Evolutionary conservation across 331 rosid genomes (phyloP).

Genomic region (Rosa hybrid): DNA sequence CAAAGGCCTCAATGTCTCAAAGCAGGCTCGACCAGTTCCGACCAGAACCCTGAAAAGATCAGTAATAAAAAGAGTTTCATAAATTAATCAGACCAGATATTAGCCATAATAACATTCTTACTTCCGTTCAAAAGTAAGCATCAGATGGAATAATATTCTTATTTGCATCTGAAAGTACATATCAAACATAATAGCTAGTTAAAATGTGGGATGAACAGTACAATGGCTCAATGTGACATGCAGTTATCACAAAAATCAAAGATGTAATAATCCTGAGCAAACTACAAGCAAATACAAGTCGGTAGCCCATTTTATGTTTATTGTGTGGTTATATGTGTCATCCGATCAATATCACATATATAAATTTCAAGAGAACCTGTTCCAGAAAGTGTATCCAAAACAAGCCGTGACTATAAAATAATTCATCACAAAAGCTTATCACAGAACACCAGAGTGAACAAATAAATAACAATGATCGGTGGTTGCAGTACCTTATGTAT

Average conservation of each 20-base stretch:
- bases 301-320: not conserved
- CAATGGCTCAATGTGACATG: not conserved
- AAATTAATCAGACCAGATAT: slow-evolving; percentile 15
- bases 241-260: not conserved
- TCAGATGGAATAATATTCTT: not conserved
- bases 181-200: not conserved
- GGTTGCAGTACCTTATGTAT: not conserved
- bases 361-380: not conserved
- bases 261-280: not conserved
- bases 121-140: not conserved
- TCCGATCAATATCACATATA: not conserved
- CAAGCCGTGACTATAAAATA: not conserved
- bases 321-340: not conserved
- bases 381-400: not conserved
- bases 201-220: not conserved
- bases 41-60: slow-evolving; percentile 72
- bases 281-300: not conserved
- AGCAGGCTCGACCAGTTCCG: slow-evolving; percentile 98
- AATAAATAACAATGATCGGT: not conserved
- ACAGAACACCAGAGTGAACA: not conserved
- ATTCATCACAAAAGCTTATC: not conserved
- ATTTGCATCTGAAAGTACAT: not conserved
- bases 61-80: slow-evolving; percentile 23
- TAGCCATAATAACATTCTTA: slow-evolving; percentile 1
- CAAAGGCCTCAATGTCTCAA: slow-evolving; percentile 93